A percentile compares a stretch with the other conserved stretches of the same genome.
phyloP scores from a whole-genome alignment of 225 moss, liverwort and hornwort genomes.

The Pleurozium schreberi region DNA sequence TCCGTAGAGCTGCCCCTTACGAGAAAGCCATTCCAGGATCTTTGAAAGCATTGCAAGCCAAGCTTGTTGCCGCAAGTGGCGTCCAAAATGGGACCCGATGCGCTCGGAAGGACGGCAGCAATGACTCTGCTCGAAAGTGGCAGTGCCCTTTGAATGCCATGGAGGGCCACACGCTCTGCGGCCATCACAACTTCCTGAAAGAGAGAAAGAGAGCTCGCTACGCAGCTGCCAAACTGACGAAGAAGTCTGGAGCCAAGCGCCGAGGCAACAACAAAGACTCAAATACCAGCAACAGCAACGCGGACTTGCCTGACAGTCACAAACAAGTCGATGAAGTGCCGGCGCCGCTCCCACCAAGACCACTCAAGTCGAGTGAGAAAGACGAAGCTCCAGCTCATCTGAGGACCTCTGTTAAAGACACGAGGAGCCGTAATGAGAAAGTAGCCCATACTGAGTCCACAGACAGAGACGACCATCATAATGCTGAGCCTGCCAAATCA shows the following conservation, averaged over 20 bases:
- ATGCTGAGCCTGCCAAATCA: neutral
- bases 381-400: neutral
- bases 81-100: conserved; percentile 11
- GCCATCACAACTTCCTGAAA: conserved; percentile 25
- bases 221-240: conserved; percentile 13
- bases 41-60: conserved; percentile 37
- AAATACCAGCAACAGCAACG: neutral
- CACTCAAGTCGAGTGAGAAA: neutral
- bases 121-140: conserved; percentile 36
- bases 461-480: neutral
- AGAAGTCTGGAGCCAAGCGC: neutral
- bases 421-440: neutral
- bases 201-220: conserved; percentile 35
- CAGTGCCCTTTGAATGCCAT: conserved; percentile 35
- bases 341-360: neutral
- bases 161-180: conserved; percentile 24
- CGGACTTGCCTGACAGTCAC: neutral
- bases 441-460: neutral
- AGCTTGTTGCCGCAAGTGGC: conserved; percentile 21
- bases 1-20: neutral
- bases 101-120: conserved; percentile 35
- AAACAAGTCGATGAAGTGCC: neutral
- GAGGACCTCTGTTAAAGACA: neutral
- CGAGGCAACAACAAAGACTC: neutral
- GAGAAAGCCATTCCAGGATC: conserved; percentile 35